Base-by-base conservation (phyloP, 2,329 filamentous ascomycete species). In the Mariannaea sp. region DNA sequence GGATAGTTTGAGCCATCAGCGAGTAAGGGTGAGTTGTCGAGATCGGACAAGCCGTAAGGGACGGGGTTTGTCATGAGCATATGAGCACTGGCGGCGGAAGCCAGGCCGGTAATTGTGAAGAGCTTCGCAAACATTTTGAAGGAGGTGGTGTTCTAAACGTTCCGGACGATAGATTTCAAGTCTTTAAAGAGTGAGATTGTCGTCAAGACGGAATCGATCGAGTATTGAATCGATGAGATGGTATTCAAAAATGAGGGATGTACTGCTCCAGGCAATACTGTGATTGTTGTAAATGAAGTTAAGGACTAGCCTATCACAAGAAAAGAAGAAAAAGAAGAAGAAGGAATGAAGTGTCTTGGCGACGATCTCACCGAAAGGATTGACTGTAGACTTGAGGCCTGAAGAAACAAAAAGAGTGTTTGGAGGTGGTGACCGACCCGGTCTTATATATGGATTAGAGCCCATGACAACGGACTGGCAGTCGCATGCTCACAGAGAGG, bases 11-110 rank as follows among this genome's bases (percentile, higher is more conserved):
- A 75, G 0, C 89, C 89, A 30, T 69, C 68, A 0, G 73, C 71
- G 0, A 68, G 63, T 0, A 97, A 77, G 1, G 94, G 93, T 3
- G 75, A 73, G 72, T 89, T 93, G 72, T 77, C 49, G 3, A 76
- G 64, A 0, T 7, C 52, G 0, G 68, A 62, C 2, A 60, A 60
- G 13, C 71, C 65, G 56, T 83, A 92, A 0, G 91, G 91, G 3
- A 76, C 69, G 0, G 94, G 93, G 7, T 75, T 78, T 46, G 67
- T 73, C 79, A 97, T 87, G 33, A 81, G 75, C 80, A 97, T 88
- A 72, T 97, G 94, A 36, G 88, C 90, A 43, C 83, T 80, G 64
- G 79, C 82, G 49, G 82, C 62, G 56, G 83, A 74, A 62, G 81
- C 79, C 66, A 92, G 71, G 67, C 83, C 80, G 81, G 76, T 66